Conservation (phyloP, 441 rosid genomes). For the Aquilaria agallochum region DNA sequence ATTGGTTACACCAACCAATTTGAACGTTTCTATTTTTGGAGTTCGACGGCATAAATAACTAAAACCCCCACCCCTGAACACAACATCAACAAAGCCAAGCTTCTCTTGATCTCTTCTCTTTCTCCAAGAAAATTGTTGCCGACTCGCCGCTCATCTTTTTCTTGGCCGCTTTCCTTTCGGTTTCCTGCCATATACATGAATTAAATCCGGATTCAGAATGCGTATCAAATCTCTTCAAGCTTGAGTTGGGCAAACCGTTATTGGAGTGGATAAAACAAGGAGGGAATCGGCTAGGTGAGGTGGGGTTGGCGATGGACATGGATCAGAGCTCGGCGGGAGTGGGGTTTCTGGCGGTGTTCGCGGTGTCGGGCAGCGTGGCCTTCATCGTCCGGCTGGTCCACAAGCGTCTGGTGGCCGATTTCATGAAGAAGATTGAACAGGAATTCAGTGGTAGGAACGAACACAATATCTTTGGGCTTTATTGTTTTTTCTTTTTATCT, state of each 20-base stretch:
- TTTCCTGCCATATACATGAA: slow-evolving; percentile 15
- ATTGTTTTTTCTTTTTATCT: not conserved
- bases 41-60: too few relatives aligned
- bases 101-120: too few relatives aligned
- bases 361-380: slow-evolving; percentile 69
- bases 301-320: slow-evolving; percentile 18
- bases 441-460: slow-evolving; percentile 37
- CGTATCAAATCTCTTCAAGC: not conserved
- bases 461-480: not conserved
- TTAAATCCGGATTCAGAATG: too few relatives aligned
- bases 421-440: slow-evolving; percentile 63
- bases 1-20: too few relatives aligned
- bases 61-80: too few relatives aligned
- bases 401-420: slow-evolving; percentile 71
- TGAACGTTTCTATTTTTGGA: too few relatives aligned
- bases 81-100: too few relatives aligned
- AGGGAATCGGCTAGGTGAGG: not conserved
- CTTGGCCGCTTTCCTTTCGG: not conserved
- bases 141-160: not conserved
- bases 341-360: slow-evolving; percentile 68
- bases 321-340: slow-evolving; percentile 28
- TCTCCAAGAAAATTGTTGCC: too few relatives aligned
- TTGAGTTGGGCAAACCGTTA: slow-evolving; percentile 1
- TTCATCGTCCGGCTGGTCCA: slow-evolving; percentile 57
- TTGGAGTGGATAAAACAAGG: not conserved